Conservation (phyloP, 106 monocot genomes). For the Dactylorhiza incarnata region DNA sequence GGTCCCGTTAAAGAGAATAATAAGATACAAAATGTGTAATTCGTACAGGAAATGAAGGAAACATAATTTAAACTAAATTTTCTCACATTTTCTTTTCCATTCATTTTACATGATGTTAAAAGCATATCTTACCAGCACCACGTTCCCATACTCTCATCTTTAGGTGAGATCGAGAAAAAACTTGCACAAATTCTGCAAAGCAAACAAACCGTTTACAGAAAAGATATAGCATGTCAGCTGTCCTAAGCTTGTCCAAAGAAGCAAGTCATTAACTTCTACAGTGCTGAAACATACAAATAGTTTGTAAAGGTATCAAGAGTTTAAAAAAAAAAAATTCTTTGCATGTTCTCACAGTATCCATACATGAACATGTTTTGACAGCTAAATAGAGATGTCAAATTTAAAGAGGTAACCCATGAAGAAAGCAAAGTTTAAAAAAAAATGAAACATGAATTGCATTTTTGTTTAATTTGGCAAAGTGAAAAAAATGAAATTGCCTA, state of each 20-base stretch:
- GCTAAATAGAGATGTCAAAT: not conserved
- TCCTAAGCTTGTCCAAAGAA: not conserved
- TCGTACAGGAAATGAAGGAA: not conserved
- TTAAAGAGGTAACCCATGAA: not conserved
- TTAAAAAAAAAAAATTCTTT: not conserved
- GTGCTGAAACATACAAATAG: too few relatives aligned
- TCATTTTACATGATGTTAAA: not conserved
- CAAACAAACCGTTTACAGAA: not conserved
- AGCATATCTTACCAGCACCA: slow-evolving; percentile 70
- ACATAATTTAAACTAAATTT: not conserved
- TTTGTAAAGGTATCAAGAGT: not conserved
- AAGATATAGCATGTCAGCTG: not conserved
- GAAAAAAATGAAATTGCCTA: not conserved
- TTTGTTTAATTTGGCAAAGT: not conserved
- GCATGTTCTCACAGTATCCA: too few relatives aligned
- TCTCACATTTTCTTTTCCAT: not conserved
- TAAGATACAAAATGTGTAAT: not conserved
- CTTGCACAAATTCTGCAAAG: slow-evolving; percentile 87
- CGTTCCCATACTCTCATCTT: slow-evolving; percentile 99
- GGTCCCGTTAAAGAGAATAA: not conserved
- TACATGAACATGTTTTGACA: not conserved
- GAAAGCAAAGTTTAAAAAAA: not conserved
- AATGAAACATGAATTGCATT: not conserved
- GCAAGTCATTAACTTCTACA: not conserved
- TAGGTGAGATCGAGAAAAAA: slow-evolving; percentile 82